Base-by-base conservation (phyloP, 495 filamentous ascomycete species). In the Aspergillus wentii region DNA sequence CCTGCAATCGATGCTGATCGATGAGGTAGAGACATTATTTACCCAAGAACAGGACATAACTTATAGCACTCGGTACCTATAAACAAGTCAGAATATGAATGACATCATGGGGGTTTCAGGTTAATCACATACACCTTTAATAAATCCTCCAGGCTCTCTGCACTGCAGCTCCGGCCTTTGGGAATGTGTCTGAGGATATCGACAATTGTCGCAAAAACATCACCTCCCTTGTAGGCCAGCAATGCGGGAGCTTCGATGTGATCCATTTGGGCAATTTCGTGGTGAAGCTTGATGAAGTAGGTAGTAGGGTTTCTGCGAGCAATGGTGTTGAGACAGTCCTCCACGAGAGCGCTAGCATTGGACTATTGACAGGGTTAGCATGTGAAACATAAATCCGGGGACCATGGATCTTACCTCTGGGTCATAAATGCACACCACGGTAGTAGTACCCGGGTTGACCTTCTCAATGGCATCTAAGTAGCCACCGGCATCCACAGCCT, bases 381-480 rank as follows among this genome's bases (percentile, higher is more conserved):
- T 33, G 32, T n/a, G 26, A 26, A 30, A 23, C 45, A 40, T 56
- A 59, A 46, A 34, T 56, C n/a, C n/a, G n/a, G n/a, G n/a, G n/a
- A n/a, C n/a, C n/a, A n/a, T n/a, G n/a, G n/a, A 8, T 48, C 78
- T 50, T 75, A 95, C 91, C 76, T 85, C 68, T 42, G 87, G 81
- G 55, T 97, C 88, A 61, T 90, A 95, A 40, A 98, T 86, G 56
- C 86, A 88, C 15, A 98, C 92, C 3, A 96, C 86, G n/a, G 97
- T 90, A 8, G 88, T 72, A 0, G 86, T 88, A 31, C 89, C 88
- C 14, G 79, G 60, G 26, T 78, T 70, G 4, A 89, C 85, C 59
- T 85, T 88, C 68, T 98, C 92, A 51, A 97, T 84, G 34, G 92
- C 94, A 65, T 97, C 89, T 34, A 98, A 74, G 49, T 94, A 98